A percentile compares a stretch with the other conserved stretches of the same genome.
Evolutionary conservation across 176 grass and related monocot species (phyloP).

Genomic region (Oropetium thomaeum): DNA sequence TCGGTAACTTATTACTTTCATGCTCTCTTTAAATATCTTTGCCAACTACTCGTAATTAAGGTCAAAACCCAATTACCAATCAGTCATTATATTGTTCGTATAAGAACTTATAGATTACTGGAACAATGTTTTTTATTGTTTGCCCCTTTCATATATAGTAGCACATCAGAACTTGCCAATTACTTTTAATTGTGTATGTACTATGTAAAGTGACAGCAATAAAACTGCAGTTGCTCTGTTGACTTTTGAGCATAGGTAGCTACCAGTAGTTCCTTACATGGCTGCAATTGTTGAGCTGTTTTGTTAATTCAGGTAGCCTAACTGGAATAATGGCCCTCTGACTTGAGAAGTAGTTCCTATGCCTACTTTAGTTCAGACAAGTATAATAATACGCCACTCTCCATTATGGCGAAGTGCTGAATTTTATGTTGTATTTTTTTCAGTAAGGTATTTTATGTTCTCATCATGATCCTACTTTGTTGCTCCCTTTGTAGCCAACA

Average conservation of each 20-base stretch:
- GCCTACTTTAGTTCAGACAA: conserved; percentile 29
- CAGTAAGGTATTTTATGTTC: conserved; percentile 34
- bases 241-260: not conserved
- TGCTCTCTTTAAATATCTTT: not conserved
- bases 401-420: conserved; percentile 34
- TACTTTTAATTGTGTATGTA: not conserved
- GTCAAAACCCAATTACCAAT: not conserved
- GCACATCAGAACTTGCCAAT: conserved; percentile 3
- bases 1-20: conserved; percentile 27
- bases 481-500: conserved; percentile 47
- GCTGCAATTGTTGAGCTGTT: not conserved
- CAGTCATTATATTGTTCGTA: not conserved
- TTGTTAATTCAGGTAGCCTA: not conserved
- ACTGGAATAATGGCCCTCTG: not conserved
- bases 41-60: not conserved
- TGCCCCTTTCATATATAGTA: not conserved
- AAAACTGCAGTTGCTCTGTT: not conserved
- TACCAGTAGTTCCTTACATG: conserved; percentile 4
- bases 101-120: not conserved
- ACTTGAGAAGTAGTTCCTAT: conserved; percentile 21
- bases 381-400: conserved; percentile 14
- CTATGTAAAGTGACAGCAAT: not conserved
- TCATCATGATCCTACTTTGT: conserved; percentile 57
- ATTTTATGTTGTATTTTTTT: conserved; percentile 37
- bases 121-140: not conserved